These are phyloP conservation scores for Fusarium sp. DNA, from an alignment of 2,329 filamentous ascomycete species.

Conservation along the genomic window DNA sequence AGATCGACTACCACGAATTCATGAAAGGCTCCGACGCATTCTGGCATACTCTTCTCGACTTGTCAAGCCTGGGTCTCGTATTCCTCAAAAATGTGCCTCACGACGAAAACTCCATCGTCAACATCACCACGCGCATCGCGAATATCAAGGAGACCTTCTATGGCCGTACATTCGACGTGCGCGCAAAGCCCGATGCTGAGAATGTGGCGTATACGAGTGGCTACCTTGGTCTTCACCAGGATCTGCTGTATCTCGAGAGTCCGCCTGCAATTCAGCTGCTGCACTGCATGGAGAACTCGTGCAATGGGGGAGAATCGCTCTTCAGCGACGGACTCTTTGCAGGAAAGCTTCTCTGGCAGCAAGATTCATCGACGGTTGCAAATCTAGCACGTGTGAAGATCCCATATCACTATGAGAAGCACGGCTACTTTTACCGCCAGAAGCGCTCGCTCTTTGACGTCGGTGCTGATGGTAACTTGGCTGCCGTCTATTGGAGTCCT, in stretches of 20 bases:
- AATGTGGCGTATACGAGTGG: conserved; percentile 92
- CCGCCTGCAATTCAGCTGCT: conserved; percentile 87
- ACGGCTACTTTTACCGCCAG: conserved; percentile 71
- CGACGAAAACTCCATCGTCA: conserved; percentile 71
- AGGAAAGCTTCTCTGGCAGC: conserved; percentile 53
- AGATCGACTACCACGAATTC: conserved; percentile 77
- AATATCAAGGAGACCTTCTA: conserved; percentile 89
- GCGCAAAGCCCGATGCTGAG: conserved; percentile 80
- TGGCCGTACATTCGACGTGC: conserved; percentile 89
- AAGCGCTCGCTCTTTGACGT: conserved; percentile 64
- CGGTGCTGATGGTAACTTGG: conserved; percentile 38
- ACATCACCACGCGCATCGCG: conserved; percentile 78
- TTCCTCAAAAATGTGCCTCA: conserved; percentile 81
- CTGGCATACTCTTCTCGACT: conserved; percentile 67
- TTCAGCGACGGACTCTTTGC: conserved; percentile 82
- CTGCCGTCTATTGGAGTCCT: conserved; percentile 72
- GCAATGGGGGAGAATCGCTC: conserved; percentile 82
- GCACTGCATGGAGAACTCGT: conserved; percentile 86
- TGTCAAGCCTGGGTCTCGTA: conserved; percentile 76
- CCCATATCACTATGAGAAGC: conserved; percentile 76
- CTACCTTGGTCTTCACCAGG: conserved; percentile 90
- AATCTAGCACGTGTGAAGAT: conserved; percentile 59
- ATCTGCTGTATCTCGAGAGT: conserved; percentile 85
- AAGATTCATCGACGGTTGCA: conserved; percentile 41
- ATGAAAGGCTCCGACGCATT: conserved; percentile 69